Conservation (phyloP, 2,329 filamentous ascomycete species). For the Monilinia aucupariae region DNA sequence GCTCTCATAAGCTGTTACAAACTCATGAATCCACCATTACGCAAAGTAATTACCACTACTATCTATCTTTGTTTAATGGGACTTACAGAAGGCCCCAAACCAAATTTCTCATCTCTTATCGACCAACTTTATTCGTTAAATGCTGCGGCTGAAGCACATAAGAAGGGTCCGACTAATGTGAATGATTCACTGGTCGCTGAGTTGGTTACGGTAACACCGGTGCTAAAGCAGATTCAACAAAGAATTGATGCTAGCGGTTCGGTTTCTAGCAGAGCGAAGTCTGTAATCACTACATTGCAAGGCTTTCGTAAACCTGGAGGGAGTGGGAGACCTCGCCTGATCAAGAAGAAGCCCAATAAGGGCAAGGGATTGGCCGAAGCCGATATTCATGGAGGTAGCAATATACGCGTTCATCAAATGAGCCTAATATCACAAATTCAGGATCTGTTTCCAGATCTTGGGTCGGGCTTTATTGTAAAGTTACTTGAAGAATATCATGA, state of each 20-base stretch:
- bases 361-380: slow-evolving; percentile 51
- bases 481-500: slow-evolving; percentile 75
- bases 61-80: slow-evolving; percentile 70
- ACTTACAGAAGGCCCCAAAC: slow-evolving; percentile 58
- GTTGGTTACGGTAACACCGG: slow-evolving; percentile 72
- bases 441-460: slow-evolving; percentile 84
- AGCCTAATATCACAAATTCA: slow-evolving; percentile 86
- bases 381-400: slow-evolving; percentile 24
- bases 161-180: slow-evolving; percentile 48
- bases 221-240: slow-evolving; percentile 59
- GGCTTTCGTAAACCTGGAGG: slow-evolving; percentile 53
- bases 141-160: slow-evolving; percentile 60
- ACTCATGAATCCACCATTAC: slow-evolving; percentile 57
- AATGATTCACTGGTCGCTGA: slow-evolving; percentile 74
- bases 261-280: slow-evolving; percentile 51
- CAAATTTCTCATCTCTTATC: slow-evolving; percentile 68
- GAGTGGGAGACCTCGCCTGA: slow-evolving; percentile 46
- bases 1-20: slow-evolving; percentile 62
- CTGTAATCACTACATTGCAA: slow-evolving; percentile 56
- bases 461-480: slow-evolving; percentile 72
- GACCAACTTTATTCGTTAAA: slow-evolving; percentile 83
- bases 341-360: slow-evolving; percentile 10
- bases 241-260: slow-evolving; percentile 46
- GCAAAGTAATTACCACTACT: slow-evolving; percentile 64
- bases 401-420: slow-evolving; percentile 67